These are phyloP conservation scores for Ogataea kodamae DNA, from an alignment of 805 yeast genomes.

Conservation along the genomic window DNA sequence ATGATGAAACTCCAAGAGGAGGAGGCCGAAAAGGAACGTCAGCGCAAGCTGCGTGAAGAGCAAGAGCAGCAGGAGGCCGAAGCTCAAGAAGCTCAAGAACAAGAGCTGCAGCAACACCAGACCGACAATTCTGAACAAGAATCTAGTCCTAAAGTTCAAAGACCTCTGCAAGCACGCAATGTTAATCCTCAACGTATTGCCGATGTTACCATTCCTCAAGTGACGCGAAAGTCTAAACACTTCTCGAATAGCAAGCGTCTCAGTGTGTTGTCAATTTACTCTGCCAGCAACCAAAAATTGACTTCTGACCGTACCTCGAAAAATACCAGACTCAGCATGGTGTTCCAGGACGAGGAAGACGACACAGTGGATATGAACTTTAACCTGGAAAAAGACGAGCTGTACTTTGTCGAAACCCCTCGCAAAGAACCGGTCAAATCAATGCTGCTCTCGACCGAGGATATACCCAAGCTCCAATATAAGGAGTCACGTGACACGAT, in stretches of 20 bases:
- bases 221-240: conserved; percentile 62
- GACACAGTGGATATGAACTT: conserved; percentile 27
- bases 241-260: conserved; percentile 63
- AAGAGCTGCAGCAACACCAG: conserved; percentile 25
- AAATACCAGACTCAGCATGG: conserved; percentile 29
- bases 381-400: conserved; percentile 20
- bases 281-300: conserved; percentile 44
- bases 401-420: conserved; percentile 34
- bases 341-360: conserved; percentile 24
- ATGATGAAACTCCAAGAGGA: conserved; percentile 28
- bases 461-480: conserved; percentile 22
- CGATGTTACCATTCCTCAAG: conserved; percentile 66
- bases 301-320: conserved; percentile 18
- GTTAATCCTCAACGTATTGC: conserved; percentile 50
- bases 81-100: conserved; percentile 33
- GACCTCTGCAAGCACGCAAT: conserved; percentile 19
- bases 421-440: conserved; percentile 30
- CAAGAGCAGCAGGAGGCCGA: conserved; percentile 31
- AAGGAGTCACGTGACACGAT: conserved; percentile 40
- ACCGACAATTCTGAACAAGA: conserved; percentile 8
- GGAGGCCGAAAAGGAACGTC: conserved; percentile 24
- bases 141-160: conserved; percentile 13
- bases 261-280: conserved; percentile 68
- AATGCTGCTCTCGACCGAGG: conserved; percentile 19
- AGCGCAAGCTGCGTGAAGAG: conserved; percentile 31